phyloP scores from a whole-genome alignment of 495 filamentous ascomycete genomes.

The Penicillium herquei region DNA sequence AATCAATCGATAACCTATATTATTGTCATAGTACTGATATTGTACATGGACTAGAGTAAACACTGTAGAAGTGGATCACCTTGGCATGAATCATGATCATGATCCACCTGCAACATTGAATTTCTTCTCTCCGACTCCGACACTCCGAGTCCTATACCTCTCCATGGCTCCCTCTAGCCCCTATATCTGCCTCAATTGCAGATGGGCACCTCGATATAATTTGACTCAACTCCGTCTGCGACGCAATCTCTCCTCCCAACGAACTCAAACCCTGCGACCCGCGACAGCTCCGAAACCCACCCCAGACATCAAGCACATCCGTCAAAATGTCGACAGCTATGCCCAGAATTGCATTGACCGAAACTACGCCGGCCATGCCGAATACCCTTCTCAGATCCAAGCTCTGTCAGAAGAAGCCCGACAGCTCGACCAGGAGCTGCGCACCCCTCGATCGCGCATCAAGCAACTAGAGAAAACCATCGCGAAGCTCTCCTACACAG shows the following conservation, averaged over 20 bases:
- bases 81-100: too few species aligned
- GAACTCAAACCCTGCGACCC: constrained; percentile 45
- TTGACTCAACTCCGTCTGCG: constrained; percentile 13
- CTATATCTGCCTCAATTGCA: constrained; percentile 43
- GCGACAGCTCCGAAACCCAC: constrained; percentile 76
- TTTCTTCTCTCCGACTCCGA: constrained; percentile 9
- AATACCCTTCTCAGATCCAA: constrained; percentile 67
- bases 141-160: constrained; percentile 6
- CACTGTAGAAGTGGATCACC: too few species aligned
- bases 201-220: constrained; percentile 12
- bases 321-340: constrained; percentile 74
- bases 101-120: neutral
- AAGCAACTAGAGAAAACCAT: constrained; percentile 45
- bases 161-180: constrained; percentile 27
- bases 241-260: constrained; percentile 31
- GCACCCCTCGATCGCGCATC: constrained; percentile 35
- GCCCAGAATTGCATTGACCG: constrained; percentile 77
- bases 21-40: too few species aligned
- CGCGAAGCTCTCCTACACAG: constrained; percentile 30
- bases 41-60: too few species aligned
- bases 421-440: constrained; percentile 39
- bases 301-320: constrained; percentile 86
- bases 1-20: too few species aligned
- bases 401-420: constrained; percentile 66
- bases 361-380: constrained; percentile 70